Conservation (phyloP, 805 yeast species). For the Lachancea kluyveri region DNA sequence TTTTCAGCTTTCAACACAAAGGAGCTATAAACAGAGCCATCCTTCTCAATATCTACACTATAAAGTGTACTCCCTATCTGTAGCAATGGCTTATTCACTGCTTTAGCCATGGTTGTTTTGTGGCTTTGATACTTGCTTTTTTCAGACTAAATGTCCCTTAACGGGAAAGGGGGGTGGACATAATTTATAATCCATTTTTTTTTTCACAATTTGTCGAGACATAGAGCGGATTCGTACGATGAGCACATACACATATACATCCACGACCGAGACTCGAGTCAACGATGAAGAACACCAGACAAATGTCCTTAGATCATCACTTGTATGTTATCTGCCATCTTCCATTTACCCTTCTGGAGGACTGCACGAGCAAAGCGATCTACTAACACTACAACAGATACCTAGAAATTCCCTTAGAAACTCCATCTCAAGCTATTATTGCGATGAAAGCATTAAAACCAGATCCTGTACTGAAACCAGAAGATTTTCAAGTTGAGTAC, state of each 20-base stretch:
- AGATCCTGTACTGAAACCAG: conserved; percentile 74
- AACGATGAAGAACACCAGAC: conserved; percentile 1
- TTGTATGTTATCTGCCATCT: conserved; percentile 13
- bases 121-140: neutral
- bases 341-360: neutral
- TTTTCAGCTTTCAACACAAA: conserved; percentile 8
- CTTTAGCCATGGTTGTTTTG: neutral
- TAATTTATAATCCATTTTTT: too few species aligned
- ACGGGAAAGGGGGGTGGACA: too few species aligned
- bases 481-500: conserved; percentile 52
- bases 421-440: conserved; percentile 51
- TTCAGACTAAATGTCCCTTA: neutral
- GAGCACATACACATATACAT: too few species aligned
- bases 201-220: too few species aligned
- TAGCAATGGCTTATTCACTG: neutral
- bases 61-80: neutral
- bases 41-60: conserved; percentile 8
- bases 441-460: conserved; percentile 60
- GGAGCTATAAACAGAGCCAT: conserved; percentile 10
- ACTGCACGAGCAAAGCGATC: neutral
- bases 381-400: conserved; percentile 22
- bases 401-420: conserved; percentile 59
- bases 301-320: conserved; percentile 13
- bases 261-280: too few species aligned
- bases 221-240: too few species aligned